Percentiles rank a stretch among this genome's conserved stretches.
Conservation (phyloP, 2,329 filamentous ascomycete genomes). For the Aspergillus sp. region DNA sequence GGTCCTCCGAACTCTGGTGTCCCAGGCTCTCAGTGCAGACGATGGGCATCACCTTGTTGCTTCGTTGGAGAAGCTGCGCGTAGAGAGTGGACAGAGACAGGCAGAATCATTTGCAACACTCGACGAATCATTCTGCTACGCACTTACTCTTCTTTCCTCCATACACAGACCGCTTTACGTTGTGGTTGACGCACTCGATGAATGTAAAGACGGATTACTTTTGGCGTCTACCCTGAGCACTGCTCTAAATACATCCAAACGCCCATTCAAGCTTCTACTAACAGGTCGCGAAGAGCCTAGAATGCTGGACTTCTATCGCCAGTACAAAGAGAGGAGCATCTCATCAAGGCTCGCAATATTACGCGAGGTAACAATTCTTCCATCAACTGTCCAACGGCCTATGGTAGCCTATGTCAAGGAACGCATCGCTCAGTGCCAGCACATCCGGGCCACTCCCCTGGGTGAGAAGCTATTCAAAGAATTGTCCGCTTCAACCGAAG, state of each 20-base stretch:
- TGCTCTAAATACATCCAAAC: background rate
- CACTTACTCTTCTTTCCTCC: background rate
- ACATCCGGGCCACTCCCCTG: background rate
- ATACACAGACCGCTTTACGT: background rate
- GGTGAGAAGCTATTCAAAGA: background rate
- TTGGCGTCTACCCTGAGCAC: background rate
- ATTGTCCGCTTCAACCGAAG: background rate
- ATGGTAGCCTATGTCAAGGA: background rate
- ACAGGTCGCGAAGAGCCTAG: background rate
- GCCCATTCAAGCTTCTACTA: background rate
- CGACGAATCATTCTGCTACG: background rate
- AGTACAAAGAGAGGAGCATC: background rate
- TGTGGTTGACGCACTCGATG: background rate
- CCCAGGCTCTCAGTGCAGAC: background rate
- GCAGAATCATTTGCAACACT: background rate
- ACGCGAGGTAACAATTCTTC: background rate
- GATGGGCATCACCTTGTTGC: background rate
- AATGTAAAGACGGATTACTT: background rate
- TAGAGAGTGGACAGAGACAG: background rate
- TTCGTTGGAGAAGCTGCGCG: background rate
- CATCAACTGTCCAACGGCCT: background rate
- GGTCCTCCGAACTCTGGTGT: background rate
- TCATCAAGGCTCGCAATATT: background rate
- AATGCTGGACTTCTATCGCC: background rate
- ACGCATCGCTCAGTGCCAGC: background rate